phyloP scores from a whole-genome alignment of 208 protist genomes.

The Crithidia thermophila region DNA sequence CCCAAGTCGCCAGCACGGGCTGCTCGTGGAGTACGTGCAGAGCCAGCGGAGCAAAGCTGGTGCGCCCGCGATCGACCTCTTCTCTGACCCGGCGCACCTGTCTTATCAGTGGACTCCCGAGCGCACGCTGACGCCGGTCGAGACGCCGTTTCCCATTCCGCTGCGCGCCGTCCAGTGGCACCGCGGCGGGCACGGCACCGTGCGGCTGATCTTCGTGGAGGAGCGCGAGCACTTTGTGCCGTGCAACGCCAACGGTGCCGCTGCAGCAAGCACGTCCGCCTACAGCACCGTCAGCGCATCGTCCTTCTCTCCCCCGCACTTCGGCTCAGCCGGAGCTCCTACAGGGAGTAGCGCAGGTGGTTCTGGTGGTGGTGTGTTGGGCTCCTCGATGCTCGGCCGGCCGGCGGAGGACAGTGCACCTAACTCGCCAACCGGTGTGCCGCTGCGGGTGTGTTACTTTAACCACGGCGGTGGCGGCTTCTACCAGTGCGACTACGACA shows the following conservation, averaged over 20 bases:
- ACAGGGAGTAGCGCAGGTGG: no score
- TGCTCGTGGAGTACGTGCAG: constrained; percentile 21
- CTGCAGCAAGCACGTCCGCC: not conserved
- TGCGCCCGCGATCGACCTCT: constrained; percentile 22
- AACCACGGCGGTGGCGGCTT: constrained; percentile 54
- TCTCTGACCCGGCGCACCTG: constrained; percentile 5
- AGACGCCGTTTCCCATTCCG: constrained; percentile 23
- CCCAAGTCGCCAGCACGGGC: constrained; percentile 20
- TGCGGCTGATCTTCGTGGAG: constrained; percentile 21
- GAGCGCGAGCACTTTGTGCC: constrained; percentile 18
- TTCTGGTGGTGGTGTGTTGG: not conserved
- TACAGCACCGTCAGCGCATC: not conserved
- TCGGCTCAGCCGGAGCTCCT: no score
- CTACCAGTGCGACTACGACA: constrained; percentile 71
- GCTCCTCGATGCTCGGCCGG: not conserved
- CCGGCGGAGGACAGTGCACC: not conserved
- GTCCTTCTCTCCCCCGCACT: not conserved
- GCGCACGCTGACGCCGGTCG: constrained; percentile 14
- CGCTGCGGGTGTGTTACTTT: constrained; percentile 44
- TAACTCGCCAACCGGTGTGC: not conserved
- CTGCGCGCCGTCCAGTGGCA: constrained; percentile 27
- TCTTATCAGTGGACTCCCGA: constrained; percentile 30
- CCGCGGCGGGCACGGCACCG: constrained; percentile 7
- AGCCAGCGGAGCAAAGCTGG: constrained; percentile 12
- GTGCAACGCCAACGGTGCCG: not conserved